Evolutionary conservation across 2,329 filamentous ascomycete genomes (phyloP), one percentile per base, ranked within the genome.

Genomic region (Ophiostoma quercus): DNA sequence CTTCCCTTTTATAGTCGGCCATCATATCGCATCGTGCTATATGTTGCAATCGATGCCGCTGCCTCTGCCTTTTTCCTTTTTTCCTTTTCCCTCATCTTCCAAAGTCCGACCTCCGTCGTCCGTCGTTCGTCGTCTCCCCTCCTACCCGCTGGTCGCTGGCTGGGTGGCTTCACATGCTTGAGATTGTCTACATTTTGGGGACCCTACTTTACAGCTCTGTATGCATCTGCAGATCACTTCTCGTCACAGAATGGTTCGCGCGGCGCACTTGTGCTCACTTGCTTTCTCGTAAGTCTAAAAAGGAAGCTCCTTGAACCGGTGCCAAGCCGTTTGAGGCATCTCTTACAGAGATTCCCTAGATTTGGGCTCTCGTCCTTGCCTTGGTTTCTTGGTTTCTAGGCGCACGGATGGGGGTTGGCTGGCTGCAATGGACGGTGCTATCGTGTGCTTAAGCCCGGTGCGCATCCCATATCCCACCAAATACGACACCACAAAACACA

Each of bases 301-400:
- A 62, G 25, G 57, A 25, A 32, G 57, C 12, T 62, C 12, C n/a
- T 16, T 32, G 25, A 25, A 34, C 11, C 1, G 25, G 57, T 32
- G 5, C 25, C 57, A 32, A 62, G 57, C 57, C 57, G 57, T 62
- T 62, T 62, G 57, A 57, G 51, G 51, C 51, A 57, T 57, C 51
- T 57, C n/a, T 29, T 29, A 54, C 5, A 25, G 2, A 41, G 9
- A 41, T 41, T 41, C 22, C 9, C 3, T 57, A 22, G 51, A 8
- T 6, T 25, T 9, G 43, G 16, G 6, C 19, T 16, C 43, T 47
- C 4, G 16, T 47, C 1, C 2, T 8, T 47, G 19, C 19, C 43
- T n/a, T 47, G 43, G n/a, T 25, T 57, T 25, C 19, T 25, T 5
- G 6, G 3, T 54, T 57, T 7, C 51, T 25, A 25, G 51, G 51